Evolutionary conservation across 2,329 filamentous ascomycete species (phyloP), one percentile per base, ranked within the genome.

Genomic region (Lojkania enalia): DNA sequence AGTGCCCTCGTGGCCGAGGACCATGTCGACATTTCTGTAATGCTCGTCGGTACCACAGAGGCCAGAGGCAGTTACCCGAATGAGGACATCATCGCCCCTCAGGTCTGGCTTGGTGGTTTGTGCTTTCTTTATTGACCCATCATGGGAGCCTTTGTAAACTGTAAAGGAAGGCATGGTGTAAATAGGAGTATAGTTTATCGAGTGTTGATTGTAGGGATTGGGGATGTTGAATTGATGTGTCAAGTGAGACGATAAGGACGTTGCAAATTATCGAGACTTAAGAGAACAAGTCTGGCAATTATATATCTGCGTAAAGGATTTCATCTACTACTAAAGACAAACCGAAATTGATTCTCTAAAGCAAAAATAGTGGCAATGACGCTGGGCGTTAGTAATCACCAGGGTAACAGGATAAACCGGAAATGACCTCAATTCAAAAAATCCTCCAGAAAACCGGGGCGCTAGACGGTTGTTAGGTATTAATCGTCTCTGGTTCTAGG

Each of bases 21-120:
- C 74, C 65, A 76, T 76, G 53, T 74, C 73, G 25, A 55, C 55
- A 3, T 58, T 50, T 42, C 66, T 64, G 64, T 71, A 74, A 64
- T 76, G 73, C 46, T 71, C 64, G 56, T 75, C 78, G 3, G 85
- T 87, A 38, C 81, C 82, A 64, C 85, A 88, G 39, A 87, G 72
- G 20, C 85, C 85, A 2, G 83, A 85, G 46, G 83, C 81, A 13
- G 83, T 87, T 49, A 87, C 73, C 43, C 76, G 77, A 60, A 88
- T 63, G 20, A 84, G 74, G 39, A 87, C 83, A 47, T 85, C 72
- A 64, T 83, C 76, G 39, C 71, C 68, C 29, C 54, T 47, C 27
- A 68, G 56, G 13, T 77, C 71, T 20, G 70, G 69, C 47, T 72
- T 76, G 15, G 69, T 73, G 32, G 76, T 79, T 37, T 71, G 72